Percentiles rank a stretch among this genome's conserved stretches.
Evolutionary conservation across 1,139 yeast species (phyloP).

Genomic region (Diutina catenulata): DNA sequence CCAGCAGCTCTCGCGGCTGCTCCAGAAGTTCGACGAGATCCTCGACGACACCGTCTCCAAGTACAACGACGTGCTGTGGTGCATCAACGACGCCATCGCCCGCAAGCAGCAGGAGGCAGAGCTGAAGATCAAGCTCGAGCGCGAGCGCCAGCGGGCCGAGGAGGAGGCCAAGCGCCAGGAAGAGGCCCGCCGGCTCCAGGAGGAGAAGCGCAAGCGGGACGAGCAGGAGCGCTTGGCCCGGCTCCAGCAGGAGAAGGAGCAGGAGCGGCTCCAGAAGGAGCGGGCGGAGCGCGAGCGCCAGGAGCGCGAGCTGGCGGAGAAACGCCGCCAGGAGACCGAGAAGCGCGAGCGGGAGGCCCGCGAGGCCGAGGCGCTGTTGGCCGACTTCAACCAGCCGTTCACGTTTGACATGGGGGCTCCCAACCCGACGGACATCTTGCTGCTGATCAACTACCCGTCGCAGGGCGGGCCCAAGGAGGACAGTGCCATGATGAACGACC

Average conservation of each 20-base stretch:
- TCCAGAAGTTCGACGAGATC: constrained; percentile 30
- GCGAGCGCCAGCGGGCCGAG: constrained; percentile 19
- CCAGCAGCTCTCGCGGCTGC: constrained; percentile 25
- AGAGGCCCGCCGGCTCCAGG: constrained; percentile 7
- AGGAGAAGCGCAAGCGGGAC: constrained; percentile 10
- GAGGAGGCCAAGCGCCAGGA: constrained; percentile 13
- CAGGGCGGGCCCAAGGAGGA: constrained; percentile 8
- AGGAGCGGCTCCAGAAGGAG: constrained; percentile 7
- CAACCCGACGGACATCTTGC: constrained; percentile 29
- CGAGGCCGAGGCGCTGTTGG: constrained; percentile 10
- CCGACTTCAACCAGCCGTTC: constrained; percentile 15
- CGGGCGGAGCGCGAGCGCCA: constrained; percentile 6
- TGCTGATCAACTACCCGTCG: constrained; percentile 19
- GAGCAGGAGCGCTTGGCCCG: constrained; percentile 9
- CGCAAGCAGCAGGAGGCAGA: constrained; percentile 33
- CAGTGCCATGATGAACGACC: constrained; percentile 18
- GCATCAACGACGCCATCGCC: constrained; percentile 32
- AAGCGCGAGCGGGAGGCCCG: constrained; percentile 9
- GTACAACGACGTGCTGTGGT: constrained; percentile 36
- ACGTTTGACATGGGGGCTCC: constrained; percentile 22
- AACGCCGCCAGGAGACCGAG: constrained; percentile 8
- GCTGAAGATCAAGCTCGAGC: constrained; percentile 27
- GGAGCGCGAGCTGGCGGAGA: constrained; percentile 7
- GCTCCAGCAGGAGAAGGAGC: constrained; percentile 8
- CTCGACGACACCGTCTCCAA: constrained; percentile 33